These are phyloP conservation scores for Tubosaeta sp. DNA, from an alignment of 768 basidiomycete genomes.

Conservation along the genomic window DNA sequence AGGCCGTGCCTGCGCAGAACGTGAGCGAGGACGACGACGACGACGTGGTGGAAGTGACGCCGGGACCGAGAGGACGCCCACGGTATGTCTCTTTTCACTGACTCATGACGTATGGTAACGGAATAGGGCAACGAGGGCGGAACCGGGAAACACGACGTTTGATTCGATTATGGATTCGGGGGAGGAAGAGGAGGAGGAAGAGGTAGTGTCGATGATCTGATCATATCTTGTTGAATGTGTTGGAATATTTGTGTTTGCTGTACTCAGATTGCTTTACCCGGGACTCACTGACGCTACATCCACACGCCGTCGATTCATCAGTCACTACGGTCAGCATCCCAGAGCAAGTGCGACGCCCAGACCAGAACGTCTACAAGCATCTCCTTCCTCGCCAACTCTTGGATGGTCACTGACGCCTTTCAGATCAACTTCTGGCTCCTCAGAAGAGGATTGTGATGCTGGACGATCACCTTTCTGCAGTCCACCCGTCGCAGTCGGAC, in stretches of 20 bases:
- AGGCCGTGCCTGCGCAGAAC: conserved; percentile 25
- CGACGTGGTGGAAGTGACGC: conserved; percentile 37
- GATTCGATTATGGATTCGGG: conserved; percentile 56
- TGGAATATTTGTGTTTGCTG: background rate
- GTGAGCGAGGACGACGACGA: conserved; percentile 32
- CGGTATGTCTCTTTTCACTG: conserved; percentile 8
- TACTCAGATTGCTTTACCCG: too few species aligned
- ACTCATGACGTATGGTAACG: background rate
- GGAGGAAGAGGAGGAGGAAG: conserved; percentile 47
- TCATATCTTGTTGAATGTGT: background rate
- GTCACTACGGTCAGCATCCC: too few species aligned
- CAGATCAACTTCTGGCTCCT: too few species aligned
- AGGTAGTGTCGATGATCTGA: conserved; percentile 36
- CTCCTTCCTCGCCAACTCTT: too few species aligned
- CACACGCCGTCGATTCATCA: too few species aligned
- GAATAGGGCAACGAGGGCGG: conserved; percentile 6
- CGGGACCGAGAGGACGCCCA: conserved; percentile 21
- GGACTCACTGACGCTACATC: too few species aligned
- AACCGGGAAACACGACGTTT: conserved; percentile 16
- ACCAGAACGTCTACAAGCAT: too few species aligned
- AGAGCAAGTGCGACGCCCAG: too few species aligned
- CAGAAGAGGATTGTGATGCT: too few species aligned
- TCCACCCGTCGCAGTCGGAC: too few species aligned
- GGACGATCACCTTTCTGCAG: too few species aligned
- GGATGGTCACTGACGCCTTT: too few species aligned